Base-by-base conservation (phyloP, 352 stramenopile species). In the Globisporangium irregulare region DNA sequence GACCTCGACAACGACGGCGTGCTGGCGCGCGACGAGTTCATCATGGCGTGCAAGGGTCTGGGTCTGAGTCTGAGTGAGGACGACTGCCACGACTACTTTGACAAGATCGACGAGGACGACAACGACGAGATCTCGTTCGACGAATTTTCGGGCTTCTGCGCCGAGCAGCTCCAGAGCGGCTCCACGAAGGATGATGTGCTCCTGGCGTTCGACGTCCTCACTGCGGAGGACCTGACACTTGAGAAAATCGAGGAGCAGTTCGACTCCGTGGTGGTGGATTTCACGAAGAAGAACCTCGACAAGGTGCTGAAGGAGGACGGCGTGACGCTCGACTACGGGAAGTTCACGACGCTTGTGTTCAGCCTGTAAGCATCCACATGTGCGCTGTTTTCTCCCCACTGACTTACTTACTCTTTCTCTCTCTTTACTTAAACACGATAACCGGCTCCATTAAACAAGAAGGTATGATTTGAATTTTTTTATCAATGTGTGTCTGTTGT, bases 1-100 rank as follows among this genome's bases (percentile, higher is more conserved):
- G 91, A 97, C 62, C 69, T 93, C 48, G 89, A 97, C 65, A 84
- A 95, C 48, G 88, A 95, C 62, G 85, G 88, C 61, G 86, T 92
- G 32, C 74, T 97, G 14, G 87, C 86, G 29, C 87, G 91, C 27
- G 87, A 94, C 25, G 91, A 97, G 71, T 96, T 97, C 53, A 95
- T 94, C 74, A 96, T 96, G 84, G 91, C 89, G 15, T 96, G 89
- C 78, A 95, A 95, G 72, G 91, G 82, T 51, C 83, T 96, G 25
- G 91, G 91, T 36, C 72, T 97, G 62, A 89, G 80, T 66, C 72
- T 97, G 55, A 94, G 86, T 57, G 89, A 97, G 53, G 85, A 96
- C 61, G 90, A 96, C 36, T 94, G 89, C 72, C 89, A 96, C 73
- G 81, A 93, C 68, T 81, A 90, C 73, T 97, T 97, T 55, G 88